phyloP scores from a whole-genome alignment of 2,329 filamentous ascomycete genomes.

The Colletotrichum incanum region DNA sequence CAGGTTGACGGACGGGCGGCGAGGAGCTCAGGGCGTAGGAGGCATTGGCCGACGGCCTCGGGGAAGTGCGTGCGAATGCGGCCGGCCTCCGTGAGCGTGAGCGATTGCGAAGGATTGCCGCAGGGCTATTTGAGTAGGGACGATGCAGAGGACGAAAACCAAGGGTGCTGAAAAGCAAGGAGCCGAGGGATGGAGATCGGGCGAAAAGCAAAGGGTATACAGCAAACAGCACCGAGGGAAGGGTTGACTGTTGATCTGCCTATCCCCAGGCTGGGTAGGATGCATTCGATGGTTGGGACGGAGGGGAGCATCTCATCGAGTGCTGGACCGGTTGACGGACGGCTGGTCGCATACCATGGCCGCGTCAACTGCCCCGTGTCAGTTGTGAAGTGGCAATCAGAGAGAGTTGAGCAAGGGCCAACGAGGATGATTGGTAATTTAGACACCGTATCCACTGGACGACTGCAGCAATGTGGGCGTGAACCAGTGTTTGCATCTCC shows the following conservation, averaged over 20 bases:
- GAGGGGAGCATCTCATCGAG: background rate
- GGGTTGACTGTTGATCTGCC: background rate
- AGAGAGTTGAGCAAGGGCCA: background rate
- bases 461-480: background rate
- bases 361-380: conserved; percentile 4
- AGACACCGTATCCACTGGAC: conserved; percentile 1
- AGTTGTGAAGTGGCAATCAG: background rate
- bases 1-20: background rate
- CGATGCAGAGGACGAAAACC: background rate
- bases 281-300: conserved; percentile 2
- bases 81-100: conserved; percentile 2
- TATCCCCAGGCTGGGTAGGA: background rate
- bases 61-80: conserved; percentile 32
- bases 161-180: background rate
- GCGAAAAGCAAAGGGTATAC: background rate
- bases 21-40: conserved; percentile 11
- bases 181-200: conserved; percentile 26
- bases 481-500: conserved; percentile 25
- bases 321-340: background rate
- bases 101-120: conserved; percentile 18
- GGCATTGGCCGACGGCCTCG: conserved; percentile 20
- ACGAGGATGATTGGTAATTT: conserved; percentile 5
- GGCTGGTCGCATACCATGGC: background rate
- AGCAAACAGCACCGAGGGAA: background rate
- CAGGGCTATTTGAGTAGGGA: background rate